Conservation (phyloP, 257 asterid genomes). For the Penstemon barbatus region DNA sequence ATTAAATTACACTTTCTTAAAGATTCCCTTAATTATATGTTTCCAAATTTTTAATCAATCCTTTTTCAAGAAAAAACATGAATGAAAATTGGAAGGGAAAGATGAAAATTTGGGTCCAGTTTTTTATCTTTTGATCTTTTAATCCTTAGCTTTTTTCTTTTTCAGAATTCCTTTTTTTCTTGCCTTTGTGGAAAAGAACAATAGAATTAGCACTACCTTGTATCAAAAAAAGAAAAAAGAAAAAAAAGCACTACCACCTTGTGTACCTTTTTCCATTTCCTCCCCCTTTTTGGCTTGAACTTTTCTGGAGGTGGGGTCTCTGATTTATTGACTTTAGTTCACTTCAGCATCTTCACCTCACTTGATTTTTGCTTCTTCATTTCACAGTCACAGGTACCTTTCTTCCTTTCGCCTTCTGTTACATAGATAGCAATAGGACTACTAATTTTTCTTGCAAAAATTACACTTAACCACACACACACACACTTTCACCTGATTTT, state of each 20-base stretch:
- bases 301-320: conserved; percentile 39
- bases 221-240: too few species aligned
- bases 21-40: conserved; percentile 28
- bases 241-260: conserved; percentile 19
- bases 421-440: conserved; percentile 3
- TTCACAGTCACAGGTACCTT: conserved; percentile 18
- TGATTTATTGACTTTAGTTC: conserved; percentile 23
- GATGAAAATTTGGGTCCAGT: conserved; percentile 27
- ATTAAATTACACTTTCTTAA: conserved; percentile 18
- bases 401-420: conserved; percentile 20
- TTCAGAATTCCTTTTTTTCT: conserved; percentile 1
- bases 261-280: conserved; percentile 18
- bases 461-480: conserved; percentile 24
- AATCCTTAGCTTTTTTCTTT: conserved; percentile 5
- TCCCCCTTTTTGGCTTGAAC: conserved; percentile 23
- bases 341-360: conserved; percentile 1
- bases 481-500: conserved; percentile 11
- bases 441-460: conserved; percentile 24
- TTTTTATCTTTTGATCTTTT: conserved; percentile 38
- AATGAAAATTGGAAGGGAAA: conserved; percentile 1
- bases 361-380: conserved; percentile 9
- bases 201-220: background rate
- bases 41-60: conserved; percentile 6
- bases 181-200: conserved; percentile 29
- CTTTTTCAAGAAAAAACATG: conserved; percentile 18